Percentiles rank a stretch among this genome's conserved stretches.
Evolutionary conservation across 1,284 basidiomycete genomes (phyloP).

Genomic region (Gomphus bonarii): DNA sequence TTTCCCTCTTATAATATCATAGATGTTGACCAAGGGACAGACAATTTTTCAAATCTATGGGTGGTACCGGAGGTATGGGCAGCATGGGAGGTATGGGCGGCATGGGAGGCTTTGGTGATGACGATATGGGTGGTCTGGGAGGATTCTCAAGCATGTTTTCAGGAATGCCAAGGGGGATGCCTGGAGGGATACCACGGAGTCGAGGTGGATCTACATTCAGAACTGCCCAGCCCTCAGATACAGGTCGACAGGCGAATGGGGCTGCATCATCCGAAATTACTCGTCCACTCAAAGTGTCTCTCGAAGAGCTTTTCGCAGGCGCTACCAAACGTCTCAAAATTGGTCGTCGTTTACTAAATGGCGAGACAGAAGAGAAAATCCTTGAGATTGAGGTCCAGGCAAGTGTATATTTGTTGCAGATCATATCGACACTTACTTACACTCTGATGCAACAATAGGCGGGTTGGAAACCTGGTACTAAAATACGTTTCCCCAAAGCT

Average conservation of each 20-base stretch:
- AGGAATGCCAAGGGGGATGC: constrained; percentile 45
- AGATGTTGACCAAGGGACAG: constrained; percentile 30
- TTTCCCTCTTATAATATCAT: constrained; percentile 6
- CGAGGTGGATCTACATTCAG: constrained; percentile 16
- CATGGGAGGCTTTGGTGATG: constrained; percentile 33
- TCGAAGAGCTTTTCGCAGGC: constrained; percentile 89
- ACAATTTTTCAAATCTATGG: constrained; percentile 48
- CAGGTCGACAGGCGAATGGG: constrained; percentile 21
- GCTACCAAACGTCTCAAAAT: constrained; percentile 87
- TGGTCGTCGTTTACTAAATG: constrained; percentile 61
- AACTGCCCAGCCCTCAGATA: constrained; percentile 8
- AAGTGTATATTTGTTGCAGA: neutral
- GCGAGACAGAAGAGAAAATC: constrained; percentile 81
- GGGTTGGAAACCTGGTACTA: constrained; percentile 85
- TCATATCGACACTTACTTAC: neutral
- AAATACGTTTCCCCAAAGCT: constrained; percentile 78
- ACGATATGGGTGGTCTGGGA: constrained; percentile 34
- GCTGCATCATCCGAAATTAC: constrained; percentile 49
- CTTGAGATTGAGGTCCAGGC: constrained; percentile 75
- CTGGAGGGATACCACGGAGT: constrained; percentile 26
- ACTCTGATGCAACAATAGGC: constrained; percentile 29
- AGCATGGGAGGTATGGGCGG: constrained; percentile 34
- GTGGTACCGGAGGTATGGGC: constrained; percentile 33
- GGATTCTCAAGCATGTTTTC: constrained; percentile 33
- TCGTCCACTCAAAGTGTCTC: constrained; percentile 76